Evolutionary conservation across 116 monocot genomes (phyloP), one percentile per base, ranked within the genome.

Genomic region (Dioscorea cayenensis): DNA sequence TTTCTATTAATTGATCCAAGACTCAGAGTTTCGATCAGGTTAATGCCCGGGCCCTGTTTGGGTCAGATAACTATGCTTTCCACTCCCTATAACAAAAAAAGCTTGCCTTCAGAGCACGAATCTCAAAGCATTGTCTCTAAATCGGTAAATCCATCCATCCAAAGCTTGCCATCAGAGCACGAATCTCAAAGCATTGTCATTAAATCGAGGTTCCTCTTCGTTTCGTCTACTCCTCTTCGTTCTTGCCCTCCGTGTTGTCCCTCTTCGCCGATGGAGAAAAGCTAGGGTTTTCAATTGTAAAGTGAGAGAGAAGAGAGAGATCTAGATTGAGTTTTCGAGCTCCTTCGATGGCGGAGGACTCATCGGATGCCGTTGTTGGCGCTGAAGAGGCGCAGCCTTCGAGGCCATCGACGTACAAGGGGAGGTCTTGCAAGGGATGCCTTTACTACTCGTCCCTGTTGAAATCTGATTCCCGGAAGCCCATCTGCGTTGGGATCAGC

Each of bases 381-480:
- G 49, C 25, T 13, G 28, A 22, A 20, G 65, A 14, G 32, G 5
- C 21, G 20, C 28, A 12, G 49, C 2, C 23, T 0, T 61, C 36
- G 12, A 4, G 49, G 69, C 14, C 14, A 0, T 19, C 19, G 63
- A 28, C 36, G 20, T 68, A 64, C 62, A 83, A 79, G 72, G 79
- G 72, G 66, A 83, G 62, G 65, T 83, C 83, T 18, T 83, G 83
- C 68, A 83, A 83, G 75, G 83, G 83, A 0, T 83, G 75, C 75
- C 79, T 83, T 58, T 83, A 76, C 72, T 83, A 76, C 59, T 79
- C 83, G 3, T 83, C 83, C 28, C 18, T 63, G 12, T 72, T 75
- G 59, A 75, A 83, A 52, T 51, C 79, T 5, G 60, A 75, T 21
- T 52, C 49, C 38, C 18, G 69, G 21, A 79, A 79, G 6, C 83